Evolutionary conservation across 1,284 basidiomycete species (phyloP).

Genomic region (Cerioporus squamosus): DNA sequence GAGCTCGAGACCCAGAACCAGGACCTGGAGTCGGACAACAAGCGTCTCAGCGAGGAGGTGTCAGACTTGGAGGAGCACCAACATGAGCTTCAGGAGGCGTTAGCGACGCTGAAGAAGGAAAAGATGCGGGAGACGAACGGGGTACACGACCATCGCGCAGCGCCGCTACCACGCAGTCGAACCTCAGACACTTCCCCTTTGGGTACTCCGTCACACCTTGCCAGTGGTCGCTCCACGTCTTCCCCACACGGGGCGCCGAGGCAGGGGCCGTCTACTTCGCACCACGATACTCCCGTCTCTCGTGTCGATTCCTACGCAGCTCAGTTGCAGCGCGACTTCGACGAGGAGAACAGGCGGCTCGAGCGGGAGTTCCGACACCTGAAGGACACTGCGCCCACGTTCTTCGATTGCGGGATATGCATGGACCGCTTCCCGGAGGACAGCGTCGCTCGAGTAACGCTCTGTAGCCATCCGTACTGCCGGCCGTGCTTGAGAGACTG

Average conservation of each 20-base stretch:
- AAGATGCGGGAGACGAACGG: neutral
- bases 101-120: conserved; percentile 3
- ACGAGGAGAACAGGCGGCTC: conserved; percentile 49
- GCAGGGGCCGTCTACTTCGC: too few species aligned
- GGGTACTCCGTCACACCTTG: too few species aligned
- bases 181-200: neutral
- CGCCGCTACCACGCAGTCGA: neutral
- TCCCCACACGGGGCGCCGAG: too few species aligned
- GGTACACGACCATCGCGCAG: neutral
- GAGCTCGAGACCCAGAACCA: conserved; percentile 39
- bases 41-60: conserved; percentile 27
- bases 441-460: conserved; percentile 46
- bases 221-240: too few species aligned
- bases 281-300: neutral
- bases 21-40: conserved; percentile 37
- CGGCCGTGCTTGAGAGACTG: conserved; percentile 53
- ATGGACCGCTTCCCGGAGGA: conserved; percentile 54
- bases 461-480: conserved; percentile 61
- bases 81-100: conserved; percentile 33
- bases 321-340: conserved; percentile 47
- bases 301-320: conserved; percentile 32
- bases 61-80: conserved; percentile 32
- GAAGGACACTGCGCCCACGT: conserved; percentile 31
- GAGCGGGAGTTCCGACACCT: conserved; percentile 41
- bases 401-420: conserved; percentile 63